phyloP scores from a whole-genome alignment of 164 flowering plant genomes.

The Annona cherimola region DNA sequence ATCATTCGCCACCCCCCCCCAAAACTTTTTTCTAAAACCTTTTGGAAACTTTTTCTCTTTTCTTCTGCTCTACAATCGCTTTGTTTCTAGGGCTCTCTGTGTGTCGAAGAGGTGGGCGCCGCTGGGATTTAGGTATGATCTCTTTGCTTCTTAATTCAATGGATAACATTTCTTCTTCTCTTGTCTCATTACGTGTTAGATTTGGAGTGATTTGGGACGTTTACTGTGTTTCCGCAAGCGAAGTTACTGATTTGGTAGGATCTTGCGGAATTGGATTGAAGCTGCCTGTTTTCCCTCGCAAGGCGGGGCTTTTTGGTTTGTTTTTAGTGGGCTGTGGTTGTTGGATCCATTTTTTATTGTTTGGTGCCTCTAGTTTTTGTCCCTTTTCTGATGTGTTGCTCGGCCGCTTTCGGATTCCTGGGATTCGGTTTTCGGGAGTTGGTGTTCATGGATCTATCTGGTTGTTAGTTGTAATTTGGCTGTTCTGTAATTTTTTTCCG shows the following conservation, averaged over 20 bases:
- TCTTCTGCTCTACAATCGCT: constrained; percentile 5
- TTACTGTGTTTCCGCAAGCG: not conserved
- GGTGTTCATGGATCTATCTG: not conserved
- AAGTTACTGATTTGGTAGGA: not conserved
- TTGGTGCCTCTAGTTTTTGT: not conserved
- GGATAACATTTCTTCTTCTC: not conserved
- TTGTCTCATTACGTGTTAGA: not conserved
- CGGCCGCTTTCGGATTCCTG: not conserved
- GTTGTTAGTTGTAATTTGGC: not conserved
- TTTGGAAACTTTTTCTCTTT: constrained; percentile 7
- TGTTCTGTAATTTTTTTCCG: not conserved
- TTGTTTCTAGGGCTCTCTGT: constrained; percentile 5
- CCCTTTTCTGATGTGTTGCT: not conserved
- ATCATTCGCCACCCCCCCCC: constrained; percentile 35
- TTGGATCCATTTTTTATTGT: not conserved
- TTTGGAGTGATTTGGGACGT: not conserved
- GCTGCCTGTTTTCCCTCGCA: constrained; percentile 5
- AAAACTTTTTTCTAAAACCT: constrained; percentile 14
- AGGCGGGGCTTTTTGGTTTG: not conserved
- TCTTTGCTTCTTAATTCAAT: not conserved
- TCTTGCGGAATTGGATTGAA: not conserved
- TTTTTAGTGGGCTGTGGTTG: not conserved
- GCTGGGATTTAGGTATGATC: constrained; percentile 24
- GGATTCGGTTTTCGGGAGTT: not conserved
- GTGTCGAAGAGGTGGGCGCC: constrained; percentile 5